Percentiles rank a stretch among this genome's conserved stretches.
Evolutionary conservation across 2,329 filamentous ascomycete genomes (phyloP).

Genomic region (Chaetomiaceae sp.): DNA sequence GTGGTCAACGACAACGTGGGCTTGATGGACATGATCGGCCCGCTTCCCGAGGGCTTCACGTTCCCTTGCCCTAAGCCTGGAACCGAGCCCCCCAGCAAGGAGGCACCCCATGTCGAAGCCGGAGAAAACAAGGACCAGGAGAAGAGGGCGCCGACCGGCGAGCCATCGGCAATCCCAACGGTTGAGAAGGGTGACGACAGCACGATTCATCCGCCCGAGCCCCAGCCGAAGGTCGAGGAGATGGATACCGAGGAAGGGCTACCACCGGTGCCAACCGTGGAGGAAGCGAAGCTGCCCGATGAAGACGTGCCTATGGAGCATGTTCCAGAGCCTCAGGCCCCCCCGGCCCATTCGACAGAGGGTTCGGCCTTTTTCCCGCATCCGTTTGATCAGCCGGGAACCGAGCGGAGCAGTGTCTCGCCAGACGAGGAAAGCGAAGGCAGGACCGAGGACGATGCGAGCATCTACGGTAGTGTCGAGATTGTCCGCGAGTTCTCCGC

Average conservation of each 20-base stretch:
- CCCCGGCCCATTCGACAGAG: slow-evolving; percentile 21
- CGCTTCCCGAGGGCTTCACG: slow-evolving; percentile 34
- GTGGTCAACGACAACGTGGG: slow-evolving; percentile 43
- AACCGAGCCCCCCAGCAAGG: background rate
- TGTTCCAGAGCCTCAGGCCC: slow-evolving; percentile 22
- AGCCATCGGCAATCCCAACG: slow-evolving; percentile 20
- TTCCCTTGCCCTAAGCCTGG: slow-evolving; percentile 23
- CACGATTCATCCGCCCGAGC: slow-evolving; percentile 19
- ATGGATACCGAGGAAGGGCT: slow-evolving; percentile 37
- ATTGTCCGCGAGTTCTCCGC: slow-evolving; percentile 46
- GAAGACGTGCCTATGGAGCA: slow-evolving; percentile 37
- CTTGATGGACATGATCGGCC: slow-evolving; percentile 40
- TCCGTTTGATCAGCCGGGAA: slow-evolving; percentile 17
- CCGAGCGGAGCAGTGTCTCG: slow-evolving; percentile 42
- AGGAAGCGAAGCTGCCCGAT: slow-evolving; percentile 21
- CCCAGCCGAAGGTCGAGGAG: slow-evolving; percentile 37
- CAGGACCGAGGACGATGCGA: slow-evolving; percentile 51
- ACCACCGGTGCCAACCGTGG: slow-evolving; percentile 25
- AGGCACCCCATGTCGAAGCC: slow-evolving; percentile 10
- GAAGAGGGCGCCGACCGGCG: slow-evolving; percentile 6
- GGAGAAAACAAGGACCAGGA: slow-evolving; percentile 1
- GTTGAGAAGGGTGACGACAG: slow-evolving; percentile 19
- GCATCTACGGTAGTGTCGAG: slow-evolving; percentile 46
- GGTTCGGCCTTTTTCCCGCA: slow-evolving; percentile 15
- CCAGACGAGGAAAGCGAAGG: slow-evolving; percentile 48